Conservation (phyloP, 208 protist species). For the Phytomonas sp. region DNA sequence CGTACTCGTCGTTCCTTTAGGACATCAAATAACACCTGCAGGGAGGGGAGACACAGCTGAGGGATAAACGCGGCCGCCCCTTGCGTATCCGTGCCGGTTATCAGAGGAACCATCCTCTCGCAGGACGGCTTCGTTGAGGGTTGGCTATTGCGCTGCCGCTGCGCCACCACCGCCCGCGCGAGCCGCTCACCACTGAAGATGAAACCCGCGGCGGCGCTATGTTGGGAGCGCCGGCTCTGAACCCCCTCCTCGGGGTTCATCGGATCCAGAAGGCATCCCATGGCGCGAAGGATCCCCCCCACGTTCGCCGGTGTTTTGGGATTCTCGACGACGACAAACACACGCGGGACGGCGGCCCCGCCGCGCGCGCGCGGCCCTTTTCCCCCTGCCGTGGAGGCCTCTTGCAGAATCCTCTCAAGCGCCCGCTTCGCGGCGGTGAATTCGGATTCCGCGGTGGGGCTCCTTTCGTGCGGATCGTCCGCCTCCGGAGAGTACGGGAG, state of each 20-base stretch:
- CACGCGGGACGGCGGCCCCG: conserved; percentile 10
- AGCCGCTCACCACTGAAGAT: conserved; percentile 54
- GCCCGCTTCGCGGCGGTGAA: not conserved
- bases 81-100: conserved; percentile 33
- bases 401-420: not conserved
- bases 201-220: conserved; percentile 16
- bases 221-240: not conserved
- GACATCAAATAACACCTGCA: conserved; percentile 33
- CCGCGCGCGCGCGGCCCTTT: not conserved
- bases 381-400: not conserved
- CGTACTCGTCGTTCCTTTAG: conserved; percentile 12
- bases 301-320: conserved; percentile 62
- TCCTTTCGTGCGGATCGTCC: conserved; percentile 3
- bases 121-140: not conserved
- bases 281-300: conserved; percentile 57
- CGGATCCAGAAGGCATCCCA: conserved; percentile 23
- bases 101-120: conserved; percentile 14
- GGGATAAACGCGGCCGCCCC: conserved; percentile 24
- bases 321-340: conserved; percentile 62
- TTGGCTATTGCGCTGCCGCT: not conserved
- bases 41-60: conserved; percentile 22
- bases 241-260: not conserved
- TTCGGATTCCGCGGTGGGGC: conserved; percentile 12
- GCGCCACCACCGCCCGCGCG: conserved; percentile 17
- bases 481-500: conserved; percentile 3